phyloP scores from a whole-genome alignment of 2,329 filamentous ascomycete genomes.

The Fusarium armeniacum region DNA sequence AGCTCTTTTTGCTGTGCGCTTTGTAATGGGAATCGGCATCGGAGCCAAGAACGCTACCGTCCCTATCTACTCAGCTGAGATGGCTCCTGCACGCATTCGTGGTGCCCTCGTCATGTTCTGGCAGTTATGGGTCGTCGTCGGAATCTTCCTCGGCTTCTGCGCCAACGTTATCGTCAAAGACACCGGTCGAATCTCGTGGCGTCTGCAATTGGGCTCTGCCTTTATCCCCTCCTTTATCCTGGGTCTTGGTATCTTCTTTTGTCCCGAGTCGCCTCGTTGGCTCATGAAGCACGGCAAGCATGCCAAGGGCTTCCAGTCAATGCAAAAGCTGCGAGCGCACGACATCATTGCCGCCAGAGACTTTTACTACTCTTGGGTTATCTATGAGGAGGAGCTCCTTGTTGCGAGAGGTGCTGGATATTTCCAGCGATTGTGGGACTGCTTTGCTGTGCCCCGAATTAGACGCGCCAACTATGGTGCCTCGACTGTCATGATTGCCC shows the following conservation, averaged over 20 bases:
- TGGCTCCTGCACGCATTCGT: constrained; percentile 73
- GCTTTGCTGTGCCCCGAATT: constrained; percentile 76
- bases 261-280: constrained; percentile 74
- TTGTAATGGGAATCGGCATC: constrained; percentile 77
- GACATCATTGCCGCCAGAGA: constrained; percentile 69
- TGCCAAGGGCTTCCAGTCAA: constrained; percentile 68
- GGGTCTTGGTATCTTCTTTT: constrained; percentile 70
- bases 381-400: constrained; percentile 53
- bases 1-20: constrained; percentile 74
- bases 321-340: constrained; percentile 63
- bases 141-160: constrained; percentile 61
- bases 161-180: constrained; percentile 68
- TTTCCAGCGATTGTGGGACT: constrained; percentile 60
- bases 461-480: constrained; percentile 80
- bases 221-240: constrained; percentile 67
- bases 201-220: constrained; percentile 73
- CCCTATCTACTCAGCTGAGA: constrained; percentile 81
- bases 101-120: constrained; percentile 86
- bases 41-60: constrained; percentile 74
- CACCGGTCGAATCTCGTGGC: constrained; percentile 68
- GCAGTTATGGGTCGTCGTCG: constrained; percentile 62
- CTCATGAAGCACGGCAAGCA: constrained; percentile 74
- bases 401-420: constrained; percentile 50
- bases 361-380: constrained; percentile 64
- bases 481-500: constrained; percentile 82